phyloP scores from a whole-genome alignment of 2,329 filamentous ascomycete genomes.

The Pseudogymnoascus sp. region DNA sequence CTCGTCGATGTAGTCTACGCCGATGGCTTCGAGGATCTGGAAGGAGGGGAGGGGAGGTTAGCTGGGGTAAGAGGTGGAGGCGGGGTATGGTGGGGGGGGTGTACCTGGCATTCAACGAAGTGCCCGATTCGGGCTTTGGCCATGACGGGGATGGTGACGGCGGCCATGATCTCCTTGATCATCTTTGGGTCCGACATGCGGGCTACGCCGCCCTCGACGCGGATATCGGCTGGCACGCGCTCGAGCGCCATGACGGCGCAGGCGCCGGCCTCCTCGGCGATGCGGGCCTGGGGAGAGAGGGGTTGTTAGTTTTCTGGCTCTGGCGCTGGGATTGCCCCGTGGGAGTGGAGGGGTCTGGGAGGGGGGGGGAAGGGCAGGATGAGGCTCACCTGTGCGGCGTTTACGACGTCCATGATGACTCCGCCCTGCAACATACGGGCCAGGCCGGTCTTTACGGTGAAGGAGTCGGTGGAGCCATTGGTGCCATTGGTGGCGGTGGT shows the following conservation, averaged over 20 bases:
- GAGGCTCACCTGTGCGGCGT: conserved; percentile 57
- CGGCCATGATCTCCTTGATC: conserved; percentile 90
- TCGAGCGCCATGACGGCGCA: conserved; percentile 98
- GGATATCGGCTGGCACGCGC: conserved; percentile 93
- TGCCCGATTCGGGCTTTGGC: conserved; percentile 97
- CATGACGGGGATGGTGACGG: conserved; percentile 98
- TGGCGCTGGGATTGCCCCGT: too few species aligned
- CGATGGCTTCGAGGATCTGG: conserved; percentile 86
- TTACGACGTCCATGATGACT: conserved; percentile 98
- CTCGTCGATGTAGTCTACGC: conserved; percentile 97
- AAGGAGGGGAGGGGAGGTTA: conserved; percentile 12
- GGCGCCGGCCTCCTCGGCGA: conserved; percentile 93
- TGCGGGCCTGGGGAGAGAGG: conserved; percentile 50
- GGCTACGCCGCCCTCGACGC: conserved; percentile 82
- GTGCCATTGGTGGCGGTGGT: conserved; percentile 15
- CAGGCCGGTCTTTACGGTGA: conserved; percentile 88
- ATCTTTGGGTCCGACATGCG: conserved; percentile 93
- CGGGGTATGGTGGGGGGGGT: conserved; percentile 12
- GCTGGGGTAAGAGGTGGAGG: not conserved
- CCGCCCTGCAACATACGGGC: conserved; percentile 98
- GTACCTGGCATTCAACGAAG: conserved; percentile 86
- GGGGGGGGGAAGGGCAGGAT: too few species aligned
- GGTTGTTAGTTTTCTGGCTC: too few species aligned
- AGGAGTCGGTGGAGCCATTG: conserved; percentile 35
- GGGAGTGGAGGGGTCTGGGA: too few species aligned